phyloP scores from a whole-genome alignment of 768 basidiomycete genomes.

The Lentinula aciculospora region DNA sequence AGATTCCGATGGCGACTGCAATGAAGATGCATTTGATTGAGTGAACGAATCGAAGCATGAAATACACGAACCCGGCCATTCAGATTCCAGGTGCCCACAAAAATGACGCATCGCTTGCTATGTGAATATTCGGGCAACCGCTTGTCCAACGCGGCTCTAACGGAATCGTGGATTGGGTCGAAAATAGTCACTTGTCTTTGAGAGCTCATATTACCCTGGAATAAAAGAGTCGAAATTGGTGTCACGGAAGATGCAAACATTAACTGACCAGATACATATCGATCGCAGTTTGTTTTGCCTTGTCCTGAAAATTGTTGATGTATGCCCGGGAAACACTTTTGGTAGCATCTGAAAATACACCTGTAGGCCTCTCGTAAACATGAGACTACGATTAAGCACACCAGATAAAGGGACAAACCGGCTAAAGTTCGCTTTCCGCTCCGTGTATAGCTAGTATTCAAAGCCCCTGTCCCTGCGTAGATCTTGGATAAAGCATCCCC shows the following conservation, averaged over 20 bases:
- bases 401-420: slow-evolving; percentile 35
- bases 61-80: slow-evolving; percentile 68
- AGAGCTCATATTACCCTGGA: slow-evolving; percentile 90
- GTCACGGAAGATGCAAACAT: neutral
- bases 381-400: neutral
- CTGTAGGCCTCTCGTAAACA: slow-evolving; percentile 26
- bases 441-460: slow-evolving; percentile 95
- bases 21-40: neutral
- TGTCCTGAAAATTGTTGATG: slow-evolving; percentile 97
- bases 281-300: slow-evolving; percentile 88
- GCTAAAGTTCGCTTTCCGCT: slow-evolving; percentile 92
- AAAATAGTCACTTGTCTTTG: slow-evolving; percentile 88
- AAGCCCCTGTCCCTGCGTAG: slow-evolving; percentile 89
- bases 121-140: slow-evolving; percentile 86
- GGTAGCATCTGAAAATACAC: slow-evolving; percentile 91
- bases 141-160: slow-evolving; percentile 63
- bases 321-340: slow-evolving; percentile 96
- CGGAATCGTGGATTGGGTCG: slow-evolving; percentile 89
- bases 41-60: neutral
- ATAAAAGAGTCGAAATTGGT: neutral
- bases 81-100: slow-evolving; percentile 93
- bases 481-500: slow-evolving; percentile 90
- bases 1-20: slow-evolving; percentile 71
- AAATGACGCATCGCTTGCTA: slow-evolving; percentile 64
- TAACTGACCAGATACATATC: slow-evolving; percentile 85